Evolutionary conservation across 2,329 filamentous ascomycete species (phyloP), one percentile per base, ranked within the genome.

Genomic region (Akanthomyces uredinophilus): DNA sequence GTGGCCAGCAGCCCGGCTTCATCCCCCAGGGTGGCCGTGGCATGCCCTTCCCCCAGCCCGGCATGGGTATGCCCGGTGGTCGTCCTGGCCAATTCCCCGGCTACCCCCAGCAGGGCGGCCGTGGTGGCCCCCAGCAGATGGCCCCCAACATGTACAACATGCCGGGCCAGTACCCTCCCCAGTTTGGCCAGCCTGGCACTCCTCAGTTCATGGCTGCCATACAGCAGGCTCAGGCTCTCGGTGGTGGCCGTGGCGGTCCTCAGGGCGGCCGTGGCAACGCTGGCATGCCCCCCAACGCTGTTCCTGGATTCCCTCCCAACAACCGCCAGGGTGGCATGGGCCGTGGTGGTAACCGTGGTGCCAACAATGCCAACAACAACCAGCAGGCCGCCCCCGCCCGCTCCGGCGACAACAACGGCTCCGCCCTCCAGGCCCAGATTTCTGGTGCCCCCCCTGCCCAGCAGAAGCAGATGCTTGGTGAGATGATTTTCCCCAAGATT

Each of bases 401-500:
- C 65, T 78, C 77, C 68, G 81, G 83, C 73, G 68, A 76, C 72
- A 72, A 73, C 64, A 74, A 72, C 64, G 68, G 71, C 55, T 62
- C 65, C 35, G 66, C 75, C 41, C 71, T 88, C 64, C 83, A 87
- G 75, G 71, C 78, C 39, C 86, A 88, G 76, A 80, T 89, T 50
- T 76, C 80, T 65, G 70, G 74, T 41, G 81, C 82, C 55, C 80
- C 80, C 63, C 84, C 89, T 44, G 83, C 84, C 54, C 91, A 96
- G 81, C 95, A 98, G 84, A 99, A 99, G 87, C 95, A 99, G 84
- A 91, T 98, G 78, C 87, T 99, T 61, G 95, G 95, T 76, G 95
- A 99, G 81, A 88, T 92, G 70, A 90, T 99, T 70, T 99, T 98
- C 85, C 95, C 95, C 74, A 99, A 98, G 89, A 98, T 99, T 72